Evolutionary conservation across 2,329 filamentous ascomycete genomes (phyloP), one percentile per base, ranked within the genome.

Genomic region (Nakataea oryzae): DNA sequence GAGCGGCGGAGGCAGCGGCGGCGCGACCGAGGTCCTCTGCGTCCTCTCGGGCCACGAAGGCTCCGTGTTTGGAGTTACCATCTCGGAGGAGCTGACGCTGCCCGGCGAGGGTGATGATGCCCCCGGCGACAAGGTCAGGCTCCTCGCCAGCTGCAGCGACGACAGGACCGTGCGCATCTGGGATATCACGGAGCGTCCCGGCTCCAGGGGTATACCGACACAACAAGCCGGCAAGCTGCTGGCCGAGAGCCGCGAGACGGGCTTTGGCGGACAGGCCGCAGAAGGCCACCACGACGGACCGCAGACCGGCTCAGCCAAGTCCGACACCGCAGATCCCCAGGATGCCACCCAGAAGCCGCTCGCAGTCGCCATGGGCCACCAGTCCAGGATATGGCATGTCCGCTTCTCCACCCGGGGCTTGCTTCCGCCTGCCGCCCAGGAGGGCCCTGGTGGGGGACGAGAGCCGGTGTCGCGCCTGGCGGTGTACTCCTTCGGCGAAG

Each of bases 121-220:
- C n/a, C 26, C 14, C 34, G 58, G 58, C 7, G 58, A 47, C 5
- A 27, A 71, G 26, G 76, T 78, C 29, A 80, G 89, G 60, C 73
- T 96, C n/a, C 79, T 99, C 41, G 90, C 88, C 17, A 97, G 90
- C 69, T 99, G 95, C 72, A 97, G 93, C 70, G 95, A 99, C 70
- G 95, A 99, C 74, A 83, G 95, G 60, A 96, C 92, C 0, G 85
- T 99, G 27, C 82, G 90, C 17, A 75, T 97, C 1, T 97, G 95
- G 93, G 86, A 96, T 70, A 84, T 97, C 9, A 86, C 87, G 0
- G 80, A 85, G 62, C 76, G 78, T 5, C 5, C 68, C 70, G 32
- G 34, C 14, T n/a, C 24, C n/a, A 30, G 26, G 8, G 7, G 17
- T 5, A 7, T n/a, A 6, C 57, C 27, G 12, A 12, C 26, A 13